Evolutionary conservation across 148 eudicot species (phyloP).

Genomic region (Rhododendron mucronatum): DNA sequence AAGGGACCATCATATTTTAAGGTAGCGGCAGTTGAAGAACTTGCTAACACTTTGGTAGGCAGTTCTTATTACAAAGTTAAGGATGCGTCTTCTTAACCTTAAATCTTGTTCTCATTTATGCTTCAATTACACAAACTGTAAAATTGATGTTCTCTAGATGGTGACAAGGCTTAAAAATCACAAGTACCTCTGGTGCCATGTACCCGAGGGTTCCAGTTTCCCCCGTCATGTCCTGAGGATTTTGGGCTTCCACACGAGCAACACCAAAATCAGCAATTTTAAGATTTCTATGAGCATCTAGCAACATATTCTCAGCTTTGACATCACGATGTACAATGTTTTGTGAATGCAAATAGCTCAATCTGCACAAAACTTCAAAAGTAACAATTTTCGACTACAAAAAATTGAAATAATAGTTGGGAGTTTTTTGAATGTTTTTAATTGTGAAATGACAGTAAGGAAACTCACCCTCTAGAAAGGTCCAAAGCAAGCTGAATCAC

Average conservation of each 20-base stretch:
- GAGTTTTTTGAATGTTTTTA: neutral
- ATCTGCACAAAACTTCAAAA: slow-evolving; percentile 24
- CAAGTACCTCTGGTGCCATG: slow-evolving; percentile 92
- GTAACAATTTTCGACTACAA: neutral
- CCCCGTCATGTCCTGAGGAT: slow-evolving; percentile 93
- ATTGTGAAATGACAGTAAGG: neutral
- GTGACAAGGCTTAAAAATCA: neutral
- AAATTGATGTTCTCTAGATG: neutral
- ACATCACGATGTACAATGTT: slow-evolving; percentile 95
- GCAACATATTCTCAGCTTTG: slow-evolving; percentile 83
- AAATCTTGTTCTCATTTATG: neutral
- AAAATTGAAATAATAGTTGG: neutral
- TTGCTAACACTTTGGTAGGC: no score
- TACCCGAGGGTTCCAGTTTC: slow-evolving; percentile 91
- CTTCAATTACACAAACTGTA: neutral
- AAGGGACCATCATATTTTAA: neutral
- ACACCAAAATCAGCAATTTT: slow-evolving; percentile 97
- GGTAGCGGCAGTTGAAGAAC: neutral
- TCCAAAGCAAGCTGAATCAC: slow-evolving; percentile 87
- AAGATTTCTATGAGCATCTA: slow-evolving; percentile 45
- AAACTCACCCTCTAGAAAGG: slow-evolving; percentile 75
- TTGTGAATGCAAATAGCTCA: slow-evolving; percentile 77
- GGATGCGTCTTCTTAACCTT: neutral
- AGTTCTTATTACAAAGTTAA: neutral
- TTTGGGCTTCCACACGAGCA: slow-evolving; percentile 95